Base-by-base conservation (phyloP, 106 monocot species). In the Dioscorea dumetorum region DNA sequence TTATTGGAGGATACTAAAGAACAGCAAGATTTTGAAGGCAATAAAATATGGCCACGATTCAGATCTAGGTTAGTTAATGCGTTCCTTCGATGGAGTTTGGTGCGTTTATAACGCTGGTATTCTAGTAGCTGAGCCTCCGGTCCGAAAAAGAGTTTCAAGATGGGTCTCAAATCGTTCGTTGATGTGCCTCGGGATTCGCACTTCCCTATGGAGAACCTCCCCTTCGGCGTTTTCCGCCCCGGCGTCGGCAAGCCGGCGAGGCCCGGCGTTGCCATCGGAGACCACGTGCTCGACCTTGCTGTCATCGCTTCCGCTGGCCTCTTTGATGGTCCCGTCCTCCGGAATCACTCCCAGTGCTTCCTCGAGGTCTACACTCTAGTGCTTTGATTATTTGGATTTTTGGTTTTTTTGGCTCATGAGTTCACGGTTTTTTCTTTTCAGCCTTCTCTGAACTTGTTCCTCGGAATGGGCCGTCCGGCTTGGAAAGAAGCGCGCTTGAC, bases 191-290 rank as follows among this genome's bases (percentile, higher is more conserved):
- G 58, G 48, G 90, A 77, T 9, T 99, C 99, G 6, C 99, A 93
- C 81, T 99, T 99, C 75, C 93, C 99, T 1, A 66, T 85, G 34
- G 87, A 99, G 73, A 99, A 99, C 83, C 85, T 99, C 33, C 93
- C 99, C 57, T 99, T 70, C 77, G 99, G 99, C 67, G 83, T 99
- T 49, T 99, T 90, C 93, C 85, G 83, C 18, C 86, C 74, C 24
- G 63, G 21, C 24, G 57, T 50, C 52, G 66, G 19, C 49, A 32
- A 28, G 15, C 56, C 67, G 11, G 66, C 88, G 22, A 83, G 91
- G 16, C 84, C 84, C 56, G 99, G 86, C 28, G 93, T 93, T 10
- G 99, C 99, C 54, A 99, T 99, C 74, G 99, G 90, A 4, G 87
- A 99, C 59, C 68, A 67, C 67, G 99, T 90, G 41, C 93, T 99